A percentile compares a stretch with the other conserved stretches of the same genome.
These are phyloP conservation scores for Kwoniella europaea DNA, from an alignment of 768 basidiomycete genomes.

Conservation along the genomic window DNA sequence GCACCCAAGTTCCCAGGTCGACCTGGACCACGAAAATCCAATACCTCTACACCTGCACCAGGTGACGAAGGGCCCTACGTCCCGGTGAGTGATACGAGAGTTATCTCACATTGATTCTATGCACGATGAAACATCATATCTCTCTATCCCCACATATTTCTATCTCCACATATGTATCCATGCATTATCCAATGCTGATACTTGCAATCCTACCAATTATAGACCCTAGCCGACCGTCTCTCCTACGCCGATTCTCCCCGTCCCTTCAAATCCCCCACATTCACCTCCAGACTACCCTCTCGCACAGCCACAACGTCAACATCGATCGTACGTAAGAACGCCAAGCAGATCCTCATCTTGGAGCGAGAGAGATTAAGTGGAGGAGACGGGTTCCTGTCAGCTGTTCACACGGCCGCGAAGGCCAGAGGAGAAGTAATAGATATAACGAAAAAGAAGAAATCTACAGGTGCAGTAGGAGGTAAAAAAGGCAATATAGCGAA, in stretches of 20 bases:
- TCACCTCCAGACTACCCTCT: conserved; percentile 33
- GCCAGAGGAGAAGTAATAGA: conserved; percentile 45
- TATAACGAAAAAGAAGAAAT: conserved; percentile 43
- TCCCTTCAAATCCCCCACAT: conserved; percentile 44
- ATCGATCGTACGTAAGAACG: conserved; percentile 43
- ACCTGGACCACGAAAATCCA: conserved; percentile 37
- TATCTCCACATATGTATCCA: not conserved
- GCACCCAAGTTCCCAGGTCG: conserved; percentile 21
- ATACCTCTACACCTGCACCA: conserved; percentile 33
- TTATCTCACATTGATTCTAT: not conserved
- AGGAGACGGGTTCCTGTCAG: conserved; percentile 48
- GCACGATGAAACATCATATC: not conserved
- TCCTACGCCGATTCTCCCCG: conserved; percentile 39
- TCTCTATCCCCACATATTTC: not conserved
- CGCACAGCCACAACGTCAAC: conserved; percentile 37
- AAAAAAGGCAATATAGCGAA: conserved; percentile 28
- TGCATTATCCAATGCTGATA: not conserved
- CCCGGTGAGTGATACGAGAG: conserved; percentile 17
- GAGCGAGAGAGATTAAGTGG: conserved; percentile 48
- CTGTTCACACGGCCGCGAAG: conserved; percentile 39
- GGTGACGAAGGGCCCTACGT: conserved; percentile 34
- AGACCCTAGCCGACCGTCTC: conserved; percentile 46
- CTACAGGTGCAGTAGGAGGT: conserved; percentile 13
- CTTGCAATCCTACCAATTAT: not conserved
- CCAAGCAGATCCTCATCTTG: conserved; percentile 52